Evolutionary conservation across 169 alveolate genomes (phyloP).

Genomic region (Pseudocohnilembus persalinus): DNA sequence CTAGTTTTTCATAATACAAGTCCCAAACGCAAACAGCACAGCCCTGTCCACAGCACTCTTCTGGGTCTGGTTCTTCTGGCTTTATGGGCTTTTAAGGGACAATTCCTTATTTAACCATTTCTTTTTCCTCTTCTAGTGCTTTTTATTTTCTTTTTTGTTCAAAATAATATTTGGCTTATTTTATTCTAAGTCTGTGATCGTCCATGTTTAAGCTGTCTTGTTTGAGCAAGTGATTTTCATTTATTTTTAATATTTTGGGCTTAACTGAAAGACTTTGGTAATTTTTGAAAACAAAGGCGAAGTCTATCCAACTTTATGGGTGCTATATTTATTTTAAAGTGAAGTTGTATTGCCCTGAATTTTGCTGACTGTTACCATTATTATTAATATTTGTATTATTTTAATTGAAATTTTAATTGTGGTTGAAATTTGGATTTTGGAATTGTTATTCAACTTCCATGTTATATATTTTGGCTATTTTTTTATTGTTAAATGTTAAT

Average conservation of each 20-base stretch:
- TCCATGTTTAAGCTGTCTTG: background rate
- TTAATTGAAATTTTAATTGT: too few relatives aligned
- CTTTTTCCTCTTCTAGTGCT: background rate
- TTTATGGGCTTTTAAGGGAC: conserved; percentile 8
- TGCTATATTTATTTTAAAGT: too few relatives aligned
- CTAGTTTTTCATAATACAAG: conserved; percentile 31
- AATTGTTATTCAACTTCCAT: too few relatives aligned
- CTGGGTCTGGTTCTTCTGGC: conserved; percentile 23
- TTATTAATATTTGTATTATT: too few relatives aligned
- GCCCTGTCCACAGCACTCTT: conserved; percentile 38
- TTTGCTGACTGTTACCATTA: too few relatives aligned
- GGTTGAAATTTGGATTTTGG: too few relatives aligned
- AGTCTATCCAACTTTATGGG: too few relatives aligned
- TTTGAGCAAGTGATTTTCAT: background rate
- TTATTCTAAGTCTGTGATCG: background rate
- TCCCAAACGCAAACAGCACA: conserved; percentile 28
- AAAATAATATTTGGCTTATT: background rate
- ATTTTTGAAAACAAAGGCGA: too few relatives aligned
- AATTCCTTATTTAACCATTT: background rate
- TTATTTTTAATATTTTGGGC: background rate
- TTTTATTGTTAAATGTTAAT: too few relatives aligned
- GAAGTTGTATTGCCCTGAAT: too few relatives aligned
- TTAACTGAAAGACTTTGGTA: background rate
- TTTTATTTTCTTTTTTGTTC: background rate
- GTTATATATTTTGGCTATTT: too few relatives aligned